Base-by-base conservation (phyloP, 495 filamentous ascomycete genomes). In the Pyronema omphalodes region DNA sequence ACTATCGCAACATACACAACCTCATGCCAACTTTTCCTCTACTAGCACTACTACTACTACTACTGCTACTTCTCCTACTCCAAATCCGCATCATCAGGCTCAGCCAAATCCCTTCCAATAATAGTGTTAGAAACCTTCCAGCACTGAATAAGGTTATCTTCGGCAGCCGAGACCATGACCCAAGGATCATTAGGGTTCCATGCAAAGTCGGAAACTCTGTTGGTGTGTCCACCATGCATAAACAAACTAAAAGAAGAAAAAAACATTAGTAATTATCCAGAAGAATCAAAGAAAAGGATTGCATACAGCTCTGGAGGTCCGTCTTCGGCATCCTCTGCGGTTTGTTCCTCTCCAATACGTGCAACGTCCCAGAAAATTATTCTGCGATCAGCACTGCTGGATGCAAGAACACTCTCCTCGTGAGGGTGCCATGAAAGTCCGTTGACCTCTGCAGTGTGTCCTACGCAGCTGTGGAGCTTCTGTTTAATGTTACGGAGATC, bases 141-240 rank as follows among this genome's bases (percentile, higher is more conserved):
- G 57, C 94, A 82, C 68, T 96, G 88, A 39, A 99, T 75, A 55
- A 96, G 72, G 59, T 99, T 99, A 70, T 99, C 93, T 63, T 99
- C 93, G 1, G 91, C 89, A 9, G 89, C 88, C 47, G 83, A 89
- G 62, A 84, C 86, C 53, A 96, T 80, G 33, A 93, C 77, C 93
- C 93, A 99, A 9, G 88, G 88, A 61, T 94, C 84, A 61, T 88
- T 94, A 55, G 80, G 76, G 66, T 96, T 99, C 88, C 89, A 99
- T 71, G 81, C 87, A 60, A 99, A 96, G 68, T 99, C 93, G 8
- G 84, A 83, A 40, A 99, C 80, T 52, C 88, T 82, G 66, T 94
- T 94, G 12, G 89, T 99, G 70, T 96, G 93, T 18, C 93, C 93
- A 55, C 91, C 93, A 60, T 99, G 93, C 91, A 99, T 99, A 67